phyloP scores from a whole-genome alignment of 1,139 yeast genomes.

The Pneumocystis wakefieldiae region DNA sequence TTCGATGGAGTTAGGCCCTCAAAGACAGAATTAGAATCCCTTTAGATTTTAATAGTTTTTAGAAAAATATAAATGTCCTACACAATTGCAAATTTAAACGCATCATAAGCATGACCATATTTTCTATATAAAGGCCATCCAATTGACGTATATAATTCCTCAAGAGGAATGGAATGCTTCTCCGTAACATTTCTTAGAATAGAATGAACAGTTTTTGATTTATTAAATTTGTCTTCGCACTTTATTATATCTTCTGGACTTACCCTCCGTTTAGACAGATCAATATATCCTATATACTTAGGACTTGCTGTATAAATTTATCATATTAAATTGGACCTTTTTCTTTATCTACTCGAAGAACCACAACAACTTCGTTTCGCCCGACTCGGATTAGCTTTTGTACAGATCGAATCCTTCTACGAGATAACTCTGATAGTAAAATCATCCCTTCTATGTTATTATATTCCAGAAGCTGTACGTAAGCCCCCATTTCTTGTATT shows the following conservation, averaged over 20 bases:
- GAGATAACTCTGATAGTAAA: conserved; percentile 80
- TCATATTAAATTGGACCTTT: conserved; percentile 39
- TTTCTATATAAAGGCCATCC: conserved; percentile 97
- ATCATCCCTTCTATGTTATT: conserved; percentile 99
- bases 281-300: conserved; percentile 43
- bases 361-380: conserved; percentile 95
- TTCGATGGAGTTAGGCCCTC: conserved; percentile 67
- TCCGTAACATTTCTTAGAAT: conserved; percentile 97
- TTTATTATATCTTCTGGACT: conserved; percentile 94
- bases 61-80: conserved; percentile 3
- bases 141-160: conserved; percentile 66
- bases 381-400: conserved; percentile 97
- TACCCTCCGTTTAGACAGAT: conserved; percentile 92
- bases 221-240: conserved; percentile 95
- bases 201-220: conserved; percentile 93
- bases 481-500: conserved; percentile 24
- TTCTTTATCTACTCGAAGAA: conserved; percentile 96
- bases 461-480: conserved; percentile 81
- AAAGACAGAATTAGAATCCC: conserved; percentile 63
- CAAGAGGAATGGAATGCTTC: conserved; percentile 77
- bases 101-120: conserved; percentile 95
- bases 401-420: conserved; percentile 96
- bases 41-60: background rate
- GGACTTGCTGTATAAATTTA: background rate
- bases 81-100: conserved; percentile 88